phyloP scores from a whole-genome alignment of 2,329 filamentous ascomycete species.

The Diaporthe eres region DNA sequence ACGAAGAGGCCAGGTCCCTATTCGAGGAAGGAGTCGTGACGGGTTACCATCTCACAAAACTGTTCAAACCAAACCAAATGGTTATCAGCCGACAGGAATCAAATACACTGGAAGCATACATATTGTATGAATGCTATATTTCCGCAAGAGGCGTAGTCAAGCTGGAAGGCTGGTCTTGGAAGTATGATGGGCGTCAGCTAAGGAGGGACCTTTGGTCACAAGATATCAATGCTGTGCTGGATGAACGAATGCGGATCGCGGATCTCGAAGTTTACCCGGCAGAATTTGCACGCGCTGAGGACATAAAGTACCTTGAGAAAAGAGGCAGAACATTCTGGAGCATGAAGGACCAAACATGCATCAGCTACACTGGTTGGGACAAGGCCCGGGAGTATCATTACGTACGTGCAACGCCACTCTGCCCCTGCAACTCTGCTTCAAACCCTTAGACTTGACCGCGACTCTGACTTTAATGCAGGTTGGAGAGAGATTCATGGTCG shows the following conservation, averaged over 20 bases:
- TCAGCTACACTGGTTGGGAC: conserved; percentile 9
- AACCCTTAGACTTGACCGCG: no score
- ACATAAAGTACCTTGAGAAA: background rate
- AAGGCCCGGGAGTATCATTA: background rate
- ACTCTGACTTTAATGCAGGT: no score
- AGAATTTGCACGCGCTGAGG: background rate
- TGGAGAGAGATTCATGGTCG: no score
- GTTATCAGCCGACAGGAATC: background rate
- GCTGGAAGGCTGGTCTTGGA: no score
- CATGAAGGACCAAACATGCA: background rate
- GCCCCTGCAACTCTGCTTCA: no score
- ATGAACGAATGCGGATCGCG: background rate
- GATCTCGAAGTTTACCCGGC: background rate
- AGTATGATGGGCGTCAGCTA: no score
- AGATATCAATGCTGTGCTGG: no score
- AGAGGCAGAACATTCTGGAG: background rate
- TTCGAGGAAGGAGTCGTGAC: background rate
- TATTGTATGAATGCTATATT: background rate
- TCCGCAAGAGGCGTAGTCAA: no score
- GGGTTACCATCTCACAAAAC: no score
- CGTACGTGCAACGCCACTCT: background rate
- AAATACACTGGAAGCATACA: background rate
- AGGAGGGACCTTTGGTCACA: no score
- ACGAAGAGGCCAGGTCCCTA: background rate
- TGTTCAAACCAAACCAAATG: background rate